Percentiles rank a stretch among this genome's conserved stretches.
These are phyloP conservation scores for Hydrangea macrophylla DNA, from an alignment of 148 eudicot species.

Conservation along the genomic window DNA sequence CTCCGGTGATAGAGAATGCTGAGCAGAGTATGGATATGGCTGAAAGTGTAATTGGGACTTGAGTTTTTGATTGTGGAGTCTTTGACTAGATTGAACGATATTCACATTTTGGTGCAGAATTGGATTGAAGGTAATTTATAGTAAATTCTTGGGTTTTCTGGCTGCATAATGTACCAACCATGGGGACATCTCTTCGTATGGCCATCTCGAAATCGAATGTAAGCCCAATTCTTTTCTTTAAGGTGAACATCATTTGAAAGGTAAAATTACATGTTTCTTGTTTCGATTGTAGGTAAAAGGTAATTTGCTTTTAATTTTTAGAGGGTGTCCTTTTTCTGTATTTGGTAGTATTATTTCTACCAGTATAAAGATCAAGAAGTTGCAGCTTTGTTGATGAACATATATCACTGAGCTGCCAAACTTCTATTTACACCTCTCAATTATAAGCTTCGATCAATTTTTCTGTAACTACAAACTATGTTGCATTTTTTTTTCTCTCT, in stretches of 20 bases:
- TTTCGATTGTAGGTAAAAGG: not conserved
- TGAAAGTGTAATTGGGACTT: not conserved
- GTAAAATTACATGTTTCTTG: conserved; percentile 13
- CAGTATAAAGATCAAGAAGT: not conserved
- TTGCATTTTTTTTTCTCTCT: not conserved
- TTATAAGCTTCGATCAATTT: not conserved
- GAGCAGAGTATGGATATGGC: not conserved
- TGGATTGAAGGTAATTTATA: not conserved
- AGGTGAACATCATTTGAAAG: conserved; percentile 9
- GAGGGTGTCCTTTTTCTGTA: conserved; percentile 3
- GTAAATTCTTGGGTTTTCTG: conserved; percentile 16
- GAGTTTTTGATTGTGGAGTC: conserved; percentile 10
- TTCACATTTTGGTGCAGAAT: conserved; percentile 1
- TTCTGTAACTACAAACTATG: not conserved
- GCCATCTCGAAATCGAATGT: not conserved
- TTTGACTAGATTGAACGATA: not conserved
- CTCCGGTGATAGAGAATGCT: conserved; percentile 1
- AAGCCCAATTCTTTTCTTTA: conserved; percentile 16
- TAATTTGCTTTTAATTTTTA: not conserved
- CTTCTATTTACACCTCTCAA: not conserved
- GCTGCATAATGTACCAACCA: not conserved
- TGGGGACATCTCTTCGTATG: not conserved
- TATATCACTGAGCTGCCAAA: not conserved
- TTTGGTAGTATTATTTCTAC: not conserved
- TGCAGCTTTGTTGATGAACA: not conserved